Evolutionary conservation across 2,329 filamentous ascomycete species (phyloP).

Genomic region (Claviceps sp.): DNA sequence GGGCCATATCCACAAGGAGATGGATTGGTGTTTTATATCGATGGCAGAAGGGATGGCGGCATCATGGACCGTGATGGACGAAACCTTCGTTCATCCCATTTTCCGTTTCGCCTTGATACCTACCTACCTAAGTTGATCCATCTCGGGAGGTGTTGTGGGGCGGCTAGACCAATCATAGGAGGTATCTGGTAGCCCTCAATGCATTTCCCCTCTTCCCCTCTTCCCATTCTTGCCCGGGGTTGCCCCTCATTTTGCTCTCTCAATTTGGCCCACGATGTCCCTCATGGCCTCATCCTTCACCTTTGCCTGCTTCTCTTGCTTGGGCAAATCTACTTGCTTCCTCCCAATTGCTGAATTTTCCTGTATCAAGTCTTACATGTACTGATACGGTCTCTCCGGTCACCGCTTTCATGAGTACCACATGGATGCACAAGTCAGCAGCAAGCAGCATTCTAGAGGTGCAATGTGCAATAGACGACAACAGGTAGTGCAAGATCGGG

Average conservation of each 20-base stretch:
- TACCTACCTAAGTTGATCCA: too few species aligned
- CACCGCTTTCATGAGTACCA: background rate
- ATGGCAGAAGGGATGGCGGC: background rate
- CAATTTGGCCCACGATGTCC: too few species aligned
- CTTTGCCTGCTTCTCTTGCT: too few species aligned
- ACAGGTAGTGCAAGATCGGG: background rate
- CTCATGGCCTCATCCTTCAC: too few species aligned
- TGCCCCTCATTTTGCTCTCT: too few species aligned
- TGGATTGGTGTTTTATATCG: too few species aligned
- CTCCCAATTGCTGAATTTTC: too few species aligned
- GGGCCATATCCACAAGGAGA: too few species aligned
- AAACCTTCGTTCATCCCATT: background rate
- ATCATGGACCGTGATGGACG: background rate
- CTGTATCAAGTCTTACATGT: too few species aligned
- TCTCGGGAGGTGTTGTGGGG: background rate
- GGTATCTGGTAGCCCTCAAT: background rate
- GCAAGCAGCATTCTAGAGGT: background rate
- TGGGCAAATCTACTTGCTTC: too few species aligned
- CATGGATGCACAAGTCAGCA: background rate
- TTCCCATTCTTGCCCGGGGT: background rate
- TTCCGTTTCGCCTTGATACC: background rate
- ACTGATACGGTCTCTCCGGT: too few species aligned
- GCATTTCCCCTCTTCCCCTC: background rate
- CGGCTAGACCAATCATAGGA: background rate
- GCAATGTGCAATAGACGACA: background rate